These are phyloP conservation scores for Verticillium zaregamsianum DNA, from an alignment of 2,329 filamentous ascomycete genomes.

Conservation along the genomic window DNA sequence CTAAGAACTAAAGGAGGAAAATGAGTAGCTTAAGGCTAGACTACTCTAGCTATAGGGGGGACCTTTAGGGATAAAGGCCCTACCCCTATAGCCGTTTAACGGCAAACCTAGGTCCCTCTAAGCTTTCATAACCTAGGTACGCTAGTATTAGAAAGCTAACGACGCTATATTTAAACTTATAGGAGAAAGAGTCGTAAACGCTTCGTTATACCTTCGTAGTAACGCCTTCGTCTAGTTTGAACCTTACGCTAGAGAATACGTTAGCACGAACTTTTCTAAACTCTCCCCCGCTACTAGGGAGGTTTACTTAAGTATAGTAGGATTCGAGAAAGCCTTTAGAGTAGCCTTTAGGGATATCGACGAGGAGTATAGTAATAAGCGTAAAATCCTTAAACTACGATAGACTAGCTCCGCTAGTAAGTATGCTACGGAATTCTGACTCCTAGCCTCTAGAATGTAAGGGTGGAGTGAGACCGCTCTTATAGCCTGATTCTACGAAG, in stretches of 20 bases:
- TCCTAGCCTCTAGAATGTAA: not conserved
- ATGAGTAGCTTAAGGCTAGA: too few relatives aligned
- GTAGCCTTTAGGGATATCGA: slow-evolving; percentile 1
- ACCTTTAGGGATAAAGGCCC: not conserved
- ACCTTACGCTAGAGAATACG: not conserved
- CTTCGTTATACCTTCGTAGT: too few relatives aligned
- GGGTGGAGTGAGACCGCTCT: not conserved
- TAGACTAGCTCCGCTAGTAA: not conserved
- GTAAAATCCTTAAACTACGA: not conserved
- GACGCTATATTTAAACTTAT: too few relatives aligned
- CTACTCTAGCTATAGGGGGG: too few relatives aligned
- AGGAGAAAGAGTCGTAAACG: too few relatives aligned
- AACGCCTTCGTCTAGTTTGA: not conserved
- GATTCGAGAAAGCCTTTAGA: not conserved
- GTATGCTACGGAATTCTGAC: not conserved
- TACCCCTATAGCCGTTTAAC: not conserved
- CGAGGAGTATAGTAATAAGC: not conserved
- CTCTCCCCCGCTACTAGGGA: not conserved
- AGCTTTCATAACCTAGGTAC: too few relatives aligned
- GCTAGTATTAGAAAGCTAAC: too few relatives aligned
- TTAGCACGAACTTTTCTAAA: not conserved
- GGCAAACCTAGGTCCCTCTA: too few relatives aligned
- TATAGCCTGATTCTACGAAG: not conserved
- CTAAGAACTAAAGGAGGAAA: too few relatives aligned
- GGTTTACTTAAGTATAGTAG: not conserved